These are phyloP conservation scores for Aspergillus thermomutatus DNA, from an alignment of 2,329 filamentous ascomycete genomes.

Conservation along the genomic window DNA sequence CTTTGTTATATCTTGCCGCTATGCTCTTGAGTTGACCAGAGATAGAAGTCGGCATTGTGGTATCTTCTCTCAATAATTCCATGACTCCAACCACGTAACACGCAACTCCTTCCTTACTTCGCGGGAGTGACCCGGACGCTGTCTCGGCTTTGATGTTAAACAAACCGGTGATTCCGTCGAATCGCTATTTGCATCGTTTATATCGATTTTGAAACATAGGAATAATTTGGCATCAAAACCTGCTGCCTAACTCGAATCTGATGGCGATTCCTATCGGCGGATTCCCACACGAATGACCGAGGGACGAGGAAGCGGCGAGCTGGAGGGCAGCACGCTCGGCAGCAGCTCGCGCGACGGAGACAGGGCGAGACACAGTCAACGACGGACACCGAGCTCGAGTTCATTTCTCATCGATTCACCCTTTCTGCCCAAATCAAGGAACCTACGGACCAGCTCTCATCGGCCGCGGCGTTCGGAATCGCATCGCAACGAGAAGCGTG, in stretches of 20 bases:
- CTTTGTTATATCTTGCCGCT: background rate
- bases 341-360: slow-evolving; percentile 35
- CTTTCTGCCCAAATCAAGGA: slow-evolving; percentile 26
- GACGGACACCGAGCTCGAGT: slow-evolving; percentile 33
- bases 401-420: slow-evolving; percentile 47
- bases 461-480: slow-evolving; percentile 22
- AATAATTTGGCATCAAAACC: background rate
- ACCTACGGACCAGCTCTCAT: slow-evolving; percentile 23
- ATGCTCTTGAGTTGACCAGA: background rate
- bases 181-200: background rate
- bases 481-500: slow-evolving; percentile 40
- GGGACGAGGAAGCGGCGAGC: slow-evolving; percentile 28
- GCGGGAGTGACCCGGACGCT: slow-evolving; percentile 19
- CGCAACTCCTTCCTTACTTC: slow-evolving; percentile 18
- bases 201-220: background rate
- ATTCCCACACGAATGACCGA: slow-evolving; percentile 23
- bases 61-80: slow-evolving; percentile 3
- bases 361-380: slow-evolving; percentile 21
- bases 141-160: slow-evolving; percentile 20
- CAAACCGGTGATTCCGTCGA: background rate
- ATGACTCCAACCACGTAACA: slow-evolving; percentile 20
- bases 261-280: slow-evolving; percentile 18
- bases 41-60: background rate
- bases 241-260: slow-evolving; percentile 7
- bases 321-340: slow-evolving; percentile 36